Base-by-base conservation (phyloP, 495 filamentous ascomycete species). In the Penicillium diatomitis region DNA sequence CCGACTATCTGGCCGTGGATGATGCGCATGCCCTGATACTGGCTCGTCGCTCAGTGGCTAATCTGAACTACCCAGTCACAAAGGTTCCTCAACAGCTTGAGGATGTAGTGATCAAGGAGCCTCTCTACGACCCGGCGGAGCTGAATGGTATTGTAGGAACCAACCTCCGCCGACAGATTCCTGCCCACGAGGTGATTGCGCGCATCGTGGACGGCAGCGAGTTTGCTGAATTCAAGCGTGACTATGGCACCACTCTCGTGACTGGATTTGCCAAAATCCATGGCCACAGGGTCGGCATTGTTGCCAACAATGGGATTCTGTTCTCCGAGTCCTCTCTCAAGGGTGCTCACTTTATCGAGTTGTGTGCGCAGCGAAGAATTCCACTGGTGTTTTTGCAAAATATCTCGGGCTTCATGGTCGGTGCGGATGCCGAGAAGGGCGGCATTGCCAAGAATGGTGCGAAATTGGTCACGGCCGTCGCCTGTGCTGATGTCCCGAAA, bases 361-460 rank as follows among this genome's bases (percentile, higher is more conserved):
- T 98, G n/a, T 96, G 92, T 71, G 79, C 82, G 5, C 87, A 97
- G 65, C 85, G 94, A 44, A 77, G 83, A 28, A 87, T 97, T 42
- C 91, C 92, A 10, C 73, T 98, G 0, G 71, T 98, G 32, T 98
- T 98, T 67, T 68, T 98, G 35, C 92, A 98, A 62, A 98, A 98
- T 62, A 98, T 98, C 63, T 84, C 79, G 5, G 92, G 92, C 29
- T 98, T 98, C 74, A 98, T 98, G 92, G 92, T 98, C 8, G 92
- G 92, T 30, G 78, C 77, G 6, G 89, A 95, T 57, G 92, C 91
- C 4, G 92, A 98, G 66, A 83, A 83, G 38, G 92, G 89, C 44
- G 92, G 92, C 5, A 97, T 98, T 55, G 92, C 92, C 31, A 97
- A 97, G 76, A 95, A 98, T 60, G 92, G 92, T 38, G 92, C 92